Conservation (phyloP, 2,329 filamentous ascomycete genomes). For the Xylaria sp. region DNA sequence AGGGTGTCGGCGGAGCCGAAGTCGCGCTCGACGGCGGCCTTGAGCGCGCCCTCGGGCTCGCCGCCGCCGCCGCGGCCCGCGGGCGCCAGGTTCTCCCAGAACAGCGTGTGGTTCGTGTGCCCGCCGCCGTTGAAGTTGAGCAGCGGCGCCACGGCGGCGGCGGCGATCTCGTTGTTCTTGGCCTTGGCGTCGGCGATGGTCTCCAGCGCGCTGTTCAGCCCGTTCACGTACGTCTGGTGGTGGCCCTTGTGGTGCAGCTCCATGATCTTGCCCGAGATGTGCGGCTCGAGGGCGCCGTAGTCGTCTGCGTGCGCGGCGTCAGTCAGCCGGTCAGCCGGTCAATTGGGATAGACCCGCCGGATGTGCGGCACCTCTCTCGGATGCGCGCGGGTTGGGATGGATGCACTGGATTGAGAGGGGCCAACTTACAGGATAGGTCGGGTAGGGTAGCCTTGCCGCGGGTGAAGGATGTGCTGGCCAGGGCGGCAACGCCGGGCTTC, state of each 20-base stretch:
- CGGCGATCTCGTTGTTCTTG: slow-evolving; percentile 47
- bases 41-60: slow-evolving; percentile 51
- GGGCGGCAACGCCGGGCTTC: slow-evolving; percentile 61
- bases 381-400: too few relatives aligned
- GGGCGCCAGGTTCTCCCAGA: slow-evolving; percentile 70
- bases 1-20: slow-evolving; percentile 61
- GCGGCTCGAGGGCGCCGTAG: slow-evolving; percentile 88
- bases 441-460: slow-evolving; percentile 92
- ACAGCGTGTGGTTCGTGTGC: slow-evolving; percentile 68
- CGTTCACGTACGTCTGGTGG: slow-evolving; percentile 81
- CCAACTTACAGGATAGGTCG: slow-evolving; percentile 72
- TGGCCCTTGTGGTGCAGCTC: slow-evolving; percentile 82
- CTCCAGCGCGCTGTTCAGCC: slow-evolving; percentile 71
- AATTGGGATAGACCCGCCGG: too few relatives aligned
- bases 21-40: slow-evolving; percentile 53
- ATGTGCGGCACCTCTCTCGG: too few relatives aligned
- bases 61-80: slow-evolving; percentile 43
- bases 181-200: slow-evolving; percentile 64
- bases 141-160: slow-evolving; percentile 35
- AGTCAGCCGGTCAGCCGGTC: too few relatives aligned
- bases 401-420: too few relatives aligned
- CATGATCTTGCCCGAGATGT: slow-evolving; percentile 81
- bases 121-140: slow-evolving; percentile 70
- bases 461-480: slow-evolving; percentile 75
- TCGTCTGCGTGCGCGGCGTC: slow-evolving; percentile 70